Evolutionary conservation across 2,329 filamentous ascomycete genomes (phyloP), one percentile per base, ranked within the genome.

Genomic region (Byssothecium circinans): DNA sequence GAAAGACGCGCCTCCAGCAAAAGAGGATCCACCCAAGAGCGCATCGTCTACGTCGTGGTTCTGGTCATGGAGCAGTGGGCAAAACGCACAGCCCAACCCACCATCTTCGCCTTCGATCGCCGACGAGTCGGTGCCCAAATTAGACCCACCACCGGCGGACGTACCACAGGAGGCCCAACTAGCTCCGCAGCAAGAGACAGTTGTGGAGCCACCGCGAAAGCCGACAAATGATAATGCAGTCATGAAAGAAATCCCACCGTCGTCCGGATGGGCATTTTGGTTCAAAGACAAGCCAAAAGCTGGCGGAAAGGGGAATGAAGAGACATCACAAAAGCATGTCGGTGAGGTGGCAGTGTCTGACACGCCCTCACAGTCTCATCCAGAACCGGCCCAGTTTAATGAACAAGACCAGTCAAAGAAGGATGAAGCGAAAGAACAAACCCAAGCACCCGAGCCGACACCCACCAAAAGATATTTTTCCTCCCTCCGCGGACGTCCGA

Each of bases 221-320:
- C 39, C 38, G 18, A 17, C 37, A 18, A 40, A 44, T 17, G 34
- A 48, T 12, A 53, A 45, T 32, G 54, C 42, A 39, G 27, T 40
- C 7, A 2, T 57, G 2, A 69, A 73, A 1, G 70, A 74, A 5
- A 74, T 80, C 53, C 61, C 69, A 61, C 78, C 56, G 58, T 73
- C 53, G 67, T 87, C 87, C 0, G 88, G 85, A 0, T 92, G 88
- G 88, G 88, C 86, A 0, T 91, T 92, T 56, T 92, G 88, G 88
- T 89, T 85, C 12, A 81, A 79, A 37, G 83, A 86, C 3, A 70
- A 70, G 47, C 55, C 73, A 62, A 29, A 81, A 77, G 59, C 62
- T 67, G 55, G 83, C 75, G 19, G 75, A 79, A 60, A 41, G 75
- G 81, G 52, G 75, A 81, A 27, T 74, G 84, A 66, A 67, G 78